These are phyloP conservation scores for Pleurostoma richardsiae DNA, from an alignment of 2,329 filamentous ascomycete genomes.

Conservation along the genomic window DNA sequence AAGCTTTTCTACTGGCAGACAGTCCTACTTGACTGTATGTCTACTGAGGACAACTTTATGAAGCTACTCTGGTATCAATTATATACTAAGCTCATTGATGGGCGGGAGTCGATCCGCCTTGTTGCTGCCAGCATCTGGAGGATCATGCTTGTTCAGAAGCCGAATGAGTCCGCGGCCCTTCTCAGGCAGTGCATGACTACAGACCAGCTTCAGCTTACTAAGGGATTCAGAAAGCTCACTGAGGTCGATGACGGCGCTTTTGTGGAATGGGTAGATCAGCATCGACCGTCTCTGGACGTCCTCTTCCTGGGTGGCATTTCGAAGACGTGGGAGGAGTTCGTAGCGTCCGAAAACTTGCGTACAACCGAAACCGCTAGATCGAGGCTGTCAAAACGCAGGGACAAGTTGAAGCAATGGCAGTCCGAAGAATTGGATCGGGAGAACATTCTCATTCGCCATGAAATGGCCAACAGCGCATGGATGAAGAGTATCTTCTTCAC, in stretches of 20 bases:
- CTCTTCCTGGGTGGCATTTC: conserved; percentile 80
- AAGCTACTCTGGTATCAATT: conserved; percentile 88
- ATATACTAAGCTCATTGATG: conserved; percentile 80
- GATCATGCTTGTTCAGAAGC: conserved; percentile 91
- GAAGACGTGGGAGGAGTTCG: conserved; percentile 84
- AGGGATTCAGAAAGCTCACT: conserved; percentile 77
- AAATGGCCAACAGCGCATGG: conserved; percentile 84
- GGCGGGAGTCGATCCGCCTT: conserved; percentile 60
- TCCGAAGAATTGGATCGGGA: conserved; percentile 63
- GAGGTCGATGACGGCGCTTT: conserved; percentile 89
- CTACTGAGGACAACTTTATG: conserved; percentile 74
- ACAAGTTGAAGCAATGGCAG: conserved; percentile 78
- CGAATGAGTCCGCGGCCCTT: conserved; percentile 70
- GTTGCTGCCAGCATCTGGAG: conserved; percentile 82
- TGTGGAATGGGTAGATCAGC: conserved; percentile 79
- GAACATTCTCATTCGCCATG: conserved; percentile 72
- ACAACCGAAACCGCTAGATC: conserved; percentile 70
- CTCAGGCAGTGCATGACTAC: conserved; percentile 66
- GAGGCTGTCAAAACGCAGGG: conserved; percentile 70
- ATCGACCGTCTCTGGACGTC: conserved; percentile 71
- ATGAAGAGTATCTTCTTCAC: conserved; percentile 92
- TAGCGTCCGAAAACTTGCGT: conserved; percentile 72
- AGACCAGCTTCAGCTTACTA: conserved; percentile 66
- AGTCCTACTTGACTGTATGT: conserved; percentile 74
- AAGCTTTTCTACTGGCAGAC: conserved; percentile 96